Evolutionary conservation across 148 eudicot genomes (phyloP).

Genomic region (Spergularia marina): DNA sequence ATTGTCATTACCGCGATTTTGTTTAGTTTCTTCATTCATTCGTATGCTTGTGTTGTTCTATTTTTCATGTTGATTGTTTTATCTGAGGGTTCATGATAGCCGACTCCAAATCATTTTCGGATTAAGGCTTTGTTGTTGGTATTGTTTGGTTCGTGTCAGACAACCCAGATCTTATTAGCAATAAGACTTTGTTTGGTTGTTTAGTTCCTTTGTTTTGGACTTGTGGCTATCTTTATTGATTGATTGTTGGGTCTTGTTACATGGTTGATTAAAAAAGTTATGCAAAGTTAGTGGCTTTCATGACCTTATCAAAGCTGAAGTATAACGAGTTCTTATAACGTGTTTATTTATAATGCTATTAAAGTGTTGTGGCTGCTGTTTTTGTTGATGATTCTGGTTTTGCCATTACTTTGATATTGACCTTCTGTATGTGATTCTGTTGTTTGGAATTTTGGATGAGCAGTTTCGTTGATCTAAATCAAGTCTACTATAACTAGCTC

Average conservation of each 20-base stretch:
- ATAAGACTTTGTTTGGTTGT: neutral
- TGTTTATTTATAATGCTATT: neutral
- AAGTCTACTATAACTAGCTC: neutral
- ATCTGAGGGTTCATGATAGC: too few relatives aligned
- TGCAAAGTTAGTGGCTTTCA: neutral
- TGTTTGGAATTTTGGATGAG: neutral
- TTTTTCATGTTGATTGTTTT: too few relatives aligned
- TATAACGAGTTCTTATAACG: neutral
- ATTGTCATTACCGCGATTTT: too few relatives aligned
- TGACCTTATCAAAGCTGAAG: neutral
- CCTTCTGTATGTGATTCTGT: neutral
- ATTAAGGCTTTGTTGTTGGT: too few relatives aligned
- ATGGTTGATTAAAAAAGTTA: neutral
- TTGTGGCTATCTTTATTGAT: neutral
- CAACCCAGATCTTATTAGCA: neutral
- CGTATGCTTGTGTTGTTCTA: too few relatives aligned
- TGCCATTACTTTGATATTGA: neutral
- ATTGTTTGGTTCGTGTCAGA: neutral
- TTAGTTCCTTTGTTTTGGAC: neutral
- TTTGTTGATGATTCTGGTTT: neutral
- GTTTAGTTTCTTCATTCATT: too few relatives aligned
- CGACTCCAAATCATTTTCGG: too few relatives aligned
- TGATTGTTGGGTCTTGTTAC: neutral
- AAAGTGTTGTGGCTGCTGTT: neutral
- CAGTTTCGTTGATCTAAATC: slow-evolving; percentile 4